Evolutionary conservation across 768 basidiomycete genomes (phyloP).

Genomic region (Pulveroboletus sp.): DNA sequence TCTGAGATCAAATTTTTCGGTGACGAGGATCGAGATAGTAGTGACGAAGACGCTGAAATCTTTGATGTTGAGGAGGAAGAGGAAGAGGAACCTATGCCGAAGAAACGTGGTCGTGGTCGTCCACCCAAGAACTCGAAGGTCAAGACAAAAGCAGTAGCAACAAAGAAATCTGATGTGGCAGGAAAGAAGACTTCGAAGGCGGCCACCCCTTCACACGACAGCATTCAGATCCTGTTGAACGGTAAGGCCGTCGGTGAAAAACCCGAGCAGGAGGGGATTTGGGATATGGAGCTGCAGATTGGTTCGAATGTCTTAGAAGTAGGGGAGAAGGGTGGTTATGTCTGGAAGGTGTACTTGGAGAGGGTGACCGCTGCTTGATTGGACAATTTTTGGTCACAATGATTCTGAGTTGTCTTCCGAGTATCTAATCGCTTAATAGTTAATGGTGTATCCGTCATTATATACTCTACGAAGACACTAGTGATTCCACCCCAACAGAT

Average conservation of each 20-base stretch:
- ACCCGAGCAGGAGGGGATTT: conserved; percentile 46
- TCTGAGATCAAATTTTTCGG: conserved; percentile 50
- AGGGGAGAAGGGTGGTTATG: conserved; percentile 63
- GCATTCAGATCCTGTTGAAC: conserved; percentile 63
- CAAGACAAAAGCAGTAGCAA: conserved; percentile 30
- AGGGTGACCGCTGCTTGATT: conserved; percentile 31
- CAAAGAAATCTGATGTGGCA: conserved; percentile 30
- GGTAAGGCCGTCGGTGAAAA: conserved; percentile 46
- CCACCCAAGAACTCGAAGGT: conserved; percentile 32
- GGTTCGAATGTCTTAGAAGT: conserved; percentile 68
- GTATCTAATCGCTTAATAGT: conserved; percentile 30
- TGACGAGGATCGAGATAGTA: conserved; percentile 58
- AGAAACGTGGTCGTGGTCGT: conserved; percentile 42
- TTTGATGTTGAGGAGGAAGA: conserved; percentile 44
- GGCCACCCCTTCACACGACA: conserved; percentile 36
- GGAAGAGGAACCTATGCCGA: conserved; percentile 32
- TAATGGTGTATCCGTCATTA: conserved; percentile 29
- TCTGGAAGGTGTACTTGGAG: conserved; percentile 70
- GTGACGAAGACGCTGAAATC: conserved; percentile 49
- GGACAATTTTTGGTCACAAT: conserved; percentile 3
- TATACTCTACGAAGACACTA: conserved; percentile 26
- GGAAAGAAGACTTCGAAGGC: conserved; percentile 48
- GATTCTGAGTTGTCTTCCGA: conserved; percentile 8
- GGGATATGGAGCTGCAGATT: conserved; percentile 57
- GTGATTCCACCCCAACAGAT: conserved; percentile 12